Evolutionary conservation across 192 early-diverging fungal species (phyloP), one percentile per base, ranked within the genome.

Genomic region (Phycomyces nitens): DNA sequence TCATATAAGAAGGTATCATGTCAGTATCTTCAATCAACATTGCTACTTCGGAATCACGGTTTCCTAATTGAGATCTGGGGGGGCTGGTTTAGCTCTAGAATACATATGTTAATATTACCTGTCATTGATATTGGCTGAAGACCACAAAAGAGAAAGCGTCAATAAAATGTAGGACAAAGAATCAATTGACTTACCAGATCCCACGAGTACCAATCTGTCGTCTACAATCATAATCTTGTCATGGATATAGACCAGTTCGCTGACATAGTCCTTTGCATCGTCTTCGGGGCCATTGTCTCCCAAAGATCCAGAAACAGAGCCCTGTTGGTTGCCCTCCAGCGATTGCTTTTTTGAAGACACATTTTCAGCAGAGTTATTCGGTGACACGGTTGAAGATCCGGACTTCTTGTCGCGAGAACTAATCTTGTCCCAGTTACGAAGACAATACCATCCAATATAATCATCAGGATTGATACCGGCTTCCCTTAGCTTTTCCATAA

Each of bases 191-290:
- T 62, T 71, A 72, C 70, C 70, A 42, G 89, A 92, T 8, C 94
- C 94, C 74, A 89, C 85, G 44, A 95, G 77, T 50, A 91, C 89
- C 53, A 85, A 83, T 22, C 82, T 79, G 68, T 95, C 94, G 62
- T 95, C 94, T 8, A 94, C 84, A 69, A 95, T 92, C 88, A 95
- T 86, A 34, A 92, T 69, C 66, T 94, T 89, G 62, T 86, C 88
- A 77, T 95, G 93, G 53, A 95, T 85, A 68, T 95, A 95, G 43
- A 95, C 70, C 53, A 89, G 80, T 73, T 95, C 93, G 1, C 90
- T 88, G 0, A 95, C 88, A 70, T 81, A 85, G 16, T 78, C 62
- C 20, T 53, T 60, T 59, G 39, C 38, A 24, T 41, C 41, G n/a
- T 15, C 23, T 59, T 40, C 38, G 11, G 20, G n/a, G 11, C n/a